These are phyloP conservation scores for Phtheirospermum japonicum DNA, from an alignment of 257 asterid species.

Conservation along the genomic window DNA sequence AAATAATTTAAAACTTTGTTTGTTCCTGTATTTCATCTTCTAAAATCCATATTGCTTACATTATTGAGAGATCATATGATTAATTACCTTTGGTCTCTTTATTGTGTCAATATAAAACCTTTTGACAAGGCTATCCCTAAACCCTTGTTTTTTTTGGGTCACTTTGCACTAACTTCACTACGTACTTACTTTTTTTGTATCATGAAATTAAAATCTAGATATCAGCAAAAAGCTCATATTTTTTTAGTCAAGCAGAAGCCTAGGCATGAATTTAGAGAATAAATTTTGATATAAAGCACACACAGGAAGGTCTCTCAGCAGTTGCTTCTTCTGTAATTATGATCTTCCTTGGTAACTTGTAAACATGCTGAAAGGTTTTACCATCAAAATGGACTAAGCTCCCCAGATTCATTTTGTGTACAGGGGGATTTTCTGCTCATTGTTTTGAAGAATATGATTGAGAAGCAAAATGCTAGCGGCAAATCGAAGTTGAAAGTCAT, in stretches of 20 bases:
- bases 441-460: constrained; percentile 78
- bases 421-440: constrained; percentile 99
- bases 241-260: constrained; percentile 12
- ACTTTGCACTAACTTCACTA: not conserved
- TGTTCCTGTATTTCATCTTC: constrained; percentile 9
- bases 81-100: constrained; percentile 6
- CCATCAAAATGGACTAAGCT: constrained; percentile 23
- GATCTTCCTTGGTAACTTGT: constrained; percentile 21
- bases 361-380: constrained; percentile 26
- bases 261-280: not conserved
- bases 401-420: constrained; percentile 38
- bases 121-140: not conserved
- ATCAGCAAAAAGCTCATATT: not conserved
- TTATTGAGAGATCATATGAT: not conserved
- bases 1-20: not conserved
- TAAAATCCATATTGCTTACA: not conserved
- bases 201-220: constrained; percentile 5
- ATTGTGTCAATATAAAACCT: constrained; percentile 14
- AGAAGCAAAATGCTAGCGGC: constrained; percentile 59
- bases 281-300: constrained; percentile 18
- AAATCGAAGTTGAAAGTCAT: constrained; percentile 73
- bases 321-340: constrained; percentile 13
- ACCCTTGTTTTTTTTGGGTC: not conserved
- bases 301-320: constrained; percentile 7
- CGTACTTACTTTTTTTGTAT: not conserved